phyloP scores from a whole-genome alignment of 2,329 filamentous ascomycete genomes.

The Falciphora oryzae region DNA sequence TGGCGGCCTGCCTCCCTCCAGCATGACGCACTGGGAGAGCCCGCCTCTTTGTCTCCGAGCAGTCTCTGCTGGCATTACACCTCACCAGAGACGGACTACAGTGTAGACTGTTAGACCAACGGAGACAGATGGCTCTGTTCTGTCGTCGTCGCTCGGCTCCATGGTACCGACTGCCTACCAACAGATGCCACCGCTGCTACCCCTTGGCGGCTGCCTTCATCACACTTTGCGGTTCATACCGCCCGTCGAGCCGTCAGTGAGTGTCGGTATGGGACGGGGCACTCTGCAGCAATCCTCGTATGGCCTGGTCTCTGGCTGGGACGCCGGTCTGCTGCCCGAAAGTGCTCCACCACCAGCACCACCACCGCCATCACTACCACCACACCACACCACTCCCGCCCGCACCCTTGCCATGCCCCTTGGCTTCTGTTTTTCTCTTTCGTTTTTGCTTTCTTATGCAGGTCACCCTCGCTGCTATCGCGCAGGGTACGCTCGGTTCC shows the following conservation, averaged over 20 bases:
- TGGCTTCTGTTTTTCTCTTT: not conserved
- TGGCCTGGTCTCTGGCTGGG: not conserved
- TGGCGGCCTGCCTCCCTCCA: not conserved
- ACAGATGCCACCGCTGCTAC: not conserved
- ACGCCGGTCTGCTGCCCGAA: conserved; percentile 3
- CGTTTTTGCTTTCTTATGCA: not conserved
- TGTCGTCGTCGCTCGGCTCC: not conserved
- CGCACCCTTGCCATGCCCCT: not conserved
- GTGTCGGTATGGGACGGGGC: not conserved
- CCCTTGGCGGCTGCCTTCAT: not conserved
- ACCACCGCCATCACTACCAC: not conserved
- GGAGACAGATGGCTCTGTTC: too few species aligned
- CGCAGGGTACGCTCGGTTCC: not conserved
- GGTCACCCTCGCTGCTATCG: not conserved
- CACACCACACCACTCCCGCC: not conserved
- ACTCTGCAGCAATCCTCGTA: not conserved
- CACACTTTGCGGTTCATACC: conserved; percentile 1
- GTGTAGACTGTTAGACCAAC: not conserved
- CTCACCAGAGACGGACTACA: not conserved
- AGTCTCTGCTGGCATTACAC: not conserved
- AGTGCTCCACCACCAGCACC: not conserved
- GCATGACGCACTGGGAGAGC: too few species aligned
- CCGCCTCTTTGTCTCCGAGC: too few species aligned
- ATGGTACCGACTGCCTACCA: not conserved
- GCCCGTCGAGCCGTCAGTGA: not conserved